These are phyloP conservation scores for Ophiocordyceps polyrhachis-furcata DNA, from an alignment of 2,329 filamentous ascomycete genomes.

Conservation along the genomic window DNA sequence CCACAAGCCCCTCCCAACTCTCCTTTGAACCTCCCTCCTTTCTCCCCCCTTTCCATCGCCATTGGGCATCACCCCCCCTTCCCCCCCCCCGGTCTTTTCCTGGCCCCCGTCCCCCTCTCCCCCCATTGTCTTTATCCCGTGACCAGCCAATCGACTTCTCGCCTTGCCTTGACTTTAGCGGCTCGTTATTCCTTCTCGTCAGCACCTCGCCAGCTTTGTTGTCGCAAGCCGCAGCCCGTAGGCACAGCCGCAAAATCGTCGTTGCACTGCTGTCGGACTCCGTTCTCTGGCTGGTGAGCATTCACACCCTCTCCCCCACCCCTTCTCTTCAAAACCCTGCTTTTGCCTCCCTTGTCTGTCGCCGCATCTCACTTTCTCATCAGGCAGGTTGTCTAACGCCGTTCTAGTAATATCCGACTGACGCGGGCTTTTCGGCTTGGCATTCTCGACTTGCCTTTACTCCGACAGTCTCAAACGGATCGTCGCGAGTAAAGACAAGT, in stretches of 20 bases:
- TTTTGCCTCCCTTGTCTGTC: not conserved
- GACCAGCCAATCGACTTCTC: slow-evolving; percentile 4
- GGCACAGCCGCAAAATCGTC: slow-evolving; percentile 1
- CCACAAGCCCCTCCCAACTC: not conserved
- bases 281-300: not conserved
- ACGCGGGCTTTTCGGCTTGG: not conserved
- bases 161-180: slow-evolving; percentile 4
- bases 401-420: not conserved
- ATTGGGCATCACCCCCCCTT: not conserved
- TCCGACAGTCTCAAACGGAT: slow-evolving; percentile 25
- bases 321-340: slow-evolving; percentile 2
- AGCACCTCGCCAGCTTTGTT: not conserved
- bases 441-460: slow-evolving; percentile 16
- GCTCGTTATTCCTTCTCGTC: not conserved
- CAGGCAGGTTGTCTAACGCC: not conserved
- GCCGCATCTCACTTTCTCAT: not conserved
- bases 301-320: slow-evolving; percentile 2
- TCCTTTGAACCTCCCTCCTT: not conserved
- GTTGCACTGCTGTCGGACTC: not conserved
- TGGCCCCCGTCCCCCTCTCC: slow-evolving; percentile 1
- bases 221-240: not conserved
- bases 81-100: not conserved
- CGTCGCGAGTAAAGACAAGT: slow-evolving; percentile 25
- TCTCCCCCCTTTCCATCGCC: not conserved
- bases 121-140: slow-evolving; percentile 1